Conservation (phyloP, 805 yeast genomes). For the Wickerhamiella shivajii region DNA sequence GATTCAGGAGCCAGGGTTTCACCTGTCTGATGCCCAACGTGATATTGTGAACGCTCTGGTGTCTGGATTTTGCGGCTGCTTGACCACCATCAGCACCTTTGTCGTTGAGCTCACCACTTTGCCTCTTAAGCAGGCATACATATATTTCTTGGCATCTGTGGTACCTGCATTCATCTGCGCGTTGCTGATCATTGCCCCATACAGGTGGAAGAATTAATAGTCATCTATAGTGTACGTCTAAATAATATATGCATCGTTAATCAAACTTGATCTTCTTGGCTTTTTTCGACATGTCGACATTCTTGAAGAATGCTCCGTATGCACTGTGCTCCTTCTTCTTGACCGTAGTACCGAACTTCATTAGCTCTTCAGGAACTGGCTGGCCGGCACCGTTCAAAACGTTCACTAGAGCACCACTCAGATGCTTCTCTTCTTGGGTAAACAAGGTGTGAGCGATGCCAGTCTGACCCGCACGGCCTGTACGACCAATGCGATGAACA, state of each 20-base stretch:
- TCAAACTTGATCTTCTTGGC: conserved; percentile 83
- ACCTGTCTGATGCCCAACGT: conserved; percentile 26
- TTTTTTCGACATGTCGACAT: conserved; percentile 60
- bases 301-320: conserved; percentile 95
- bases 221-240: background rate
- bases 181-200: conserved; percentile 54
- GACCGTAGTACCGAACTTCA: conserved; percentile 94
- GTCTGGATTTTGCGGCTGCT: conserved; percentile 56
- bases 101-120: conserved; percentile 44
- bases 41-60: conserved; percentile 36
- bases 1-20: conserved; percentile 31
- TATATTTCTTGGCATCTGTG: conserved; percentile 39
- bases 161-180: conserved; percentile 33
- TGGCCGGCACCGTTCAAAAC: conserved; percentile 89
- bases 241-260: conserved; percentile 16
- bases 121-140: conserved; percentile 27
- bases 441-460: conserved; percentile 93
- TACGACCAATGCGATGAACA: conserved; percentile 94
- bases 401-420: conserved; percentile 86
- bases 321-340: conserved; percentile 95
- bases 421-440: conserved; percentile 92
- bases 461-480: conserved; percentile 92
- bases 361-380: conserved; percentile 85
- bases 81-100: conserved; percentile 68
- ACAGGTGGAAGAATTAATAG: conserved; percentile 37